Evolutionary conservation across 345 rosid species (phyloP).

Genomic region (Salix suchowensis): DNA sequence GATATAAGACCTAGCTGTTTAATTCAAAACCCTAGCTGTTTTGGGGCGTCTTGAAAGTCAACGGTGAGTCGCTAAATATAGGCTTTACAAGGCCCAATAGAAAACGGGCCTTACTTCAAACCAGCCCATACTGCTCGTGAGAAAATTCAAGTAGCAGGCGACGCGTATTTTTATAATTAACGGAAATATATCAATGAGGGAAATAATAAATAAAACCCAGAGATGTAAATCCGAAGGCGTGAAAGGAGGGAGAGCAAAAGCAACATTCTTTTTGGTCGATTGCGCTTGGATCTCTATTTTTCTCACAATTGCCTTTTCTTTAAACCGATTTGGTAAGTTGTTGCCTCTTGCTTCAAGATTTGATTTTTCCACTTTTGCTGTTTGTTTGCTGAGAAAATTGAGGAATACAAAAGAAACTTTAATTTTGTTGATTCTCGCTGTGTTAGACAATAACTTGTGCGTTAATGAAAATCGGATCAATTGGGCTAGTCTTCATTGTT

Average conservation of each 20-base stretch:
- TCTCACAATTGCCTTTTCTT: background rate
- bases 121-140: background rate
- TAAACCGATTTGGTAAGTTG: conserved; percentile 1
- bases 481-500: background rate
- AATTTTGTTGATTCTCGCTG: background rate
- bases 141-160: background rate
- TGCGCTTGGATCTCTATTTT: background rate
- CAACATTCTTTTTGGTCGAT: background rate
- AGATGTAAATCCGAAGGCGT: background rate
- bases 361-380: background rate
- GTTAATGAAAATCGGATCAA: background rate
- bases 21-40: background rate
- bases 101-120: background rate
- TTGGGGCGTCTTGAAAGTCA: background rate
- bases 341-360: background rate
- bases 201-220: background rate
- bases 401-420: background rate
- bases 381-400: background rate
- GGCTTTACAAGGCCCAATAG: background rate
- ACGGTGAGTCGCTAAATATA: background rate
- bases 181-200: background rate
- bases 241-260: background rate
- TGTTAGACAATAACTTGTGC: background rate
- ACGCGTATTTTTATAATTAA: background rate
- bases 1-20: background rate